A percentile compares a stretch with the other conserved stretches of the same genome.
Conservation (phyloP, 2,329 filamentous ascomycete species). For the Zymoseptoria brevis region DNA sequence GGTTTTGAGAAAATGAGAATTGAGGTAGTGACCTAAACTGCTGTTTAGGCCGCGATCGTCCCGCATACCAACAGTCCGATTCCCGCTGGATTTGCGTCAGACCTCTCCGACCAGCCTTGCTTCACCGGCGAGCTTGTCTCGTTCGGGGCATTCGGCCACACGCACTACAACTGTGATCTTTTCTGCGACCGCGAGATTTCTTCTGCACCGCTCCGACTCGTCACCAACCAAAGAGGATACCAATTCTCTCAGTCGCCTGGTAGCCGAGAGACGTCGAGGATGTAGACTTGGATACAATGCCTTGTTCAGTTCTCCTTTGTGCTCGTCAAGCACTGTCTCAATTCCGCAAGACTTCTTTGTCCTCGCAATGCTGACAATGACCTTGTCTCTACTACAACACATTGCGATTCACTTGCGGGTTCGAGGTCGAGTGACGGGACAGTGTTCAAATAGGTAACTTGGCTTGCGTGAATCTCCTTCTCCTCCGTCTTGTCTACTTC, state of each 20-base stretch:
- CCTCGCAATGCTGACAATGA: neutral
- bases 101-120: constrained; percentile 6
- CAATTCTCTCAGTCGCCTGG: constrained; percentile 3
- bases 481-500: neutral
- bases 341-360: neutral
- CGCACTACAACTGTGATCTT: constrained; percentile 13
- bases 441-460: neutral
- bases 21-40: too few species aligned
- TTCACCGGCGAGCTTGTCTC: constrained; percentile 2
- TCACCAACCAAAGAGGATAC: constrained; percentile 11
- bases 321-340: neutral
- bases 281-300: neutral
- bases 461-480: neutral
- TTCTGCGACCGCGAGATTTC: neutral
- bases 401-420: neutral
- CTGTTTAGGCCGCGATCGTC: too few species aligned
- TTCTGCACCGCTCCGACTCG: neutral
- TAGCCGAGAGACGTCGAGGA: neutral
- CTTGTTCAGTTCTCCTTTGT: neutral
- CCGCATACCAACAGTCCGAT: constrained; percentile 21
- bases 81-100: constrained; percentile 6
- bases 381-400: neutral
- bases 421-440: neutral
- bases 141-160: constrained; percentile 12
- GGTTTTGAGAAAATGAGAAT: too few species aligned